These are phyloP conservation scores for Fusarium sp. DNA, from an alignment of 2,329 filamentous ascomycete genomes.

Conservation along the genomic window DNA sequence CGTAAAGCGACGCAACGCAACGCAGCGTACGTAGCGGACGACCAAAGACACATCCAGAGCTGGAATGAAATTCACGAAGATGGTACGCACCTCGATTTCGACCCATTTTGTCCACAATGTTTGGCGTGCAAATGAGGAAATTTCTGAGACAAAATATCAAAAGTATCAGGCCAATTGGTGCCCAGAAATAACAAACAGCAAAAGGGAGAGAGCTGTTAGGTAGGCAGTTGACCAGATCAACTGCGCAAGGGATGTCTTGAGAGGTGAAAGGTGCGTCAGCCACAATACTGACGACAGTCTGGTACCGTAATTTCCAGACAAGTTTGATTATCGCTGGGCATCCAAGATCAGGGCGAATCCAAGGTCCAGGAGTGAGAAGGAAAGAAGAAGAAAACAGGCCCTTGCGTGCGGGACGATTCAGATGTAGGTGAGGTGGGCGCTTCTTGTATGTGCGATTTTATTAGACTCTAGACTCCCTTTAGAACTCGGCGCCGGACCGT, in stretches of 20 bases:
- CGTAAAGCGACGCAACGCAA: constrained; percentile 7
- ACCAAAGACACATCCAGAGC: constrained; percentile 22
- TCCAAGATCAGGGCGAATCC: constrained; percentile 22
- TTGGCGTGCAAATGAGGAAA: constrained; percentile 34
- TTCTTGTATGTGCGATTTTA: constrained; percentile 42
- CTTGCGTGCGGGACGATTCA: constrained; percentile 33
- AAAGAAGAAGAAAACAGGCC: constrained; percentile 17
- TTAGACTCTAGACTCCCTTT: constrained; percentile 44
- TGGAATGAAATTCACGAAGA: constrained; percentile 42
- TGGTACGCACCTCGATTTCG: constrained; percentile 65
- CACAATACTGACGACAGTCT: constrained; percentile 38
- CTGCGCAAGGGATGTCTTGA: constrained; percentile 34
- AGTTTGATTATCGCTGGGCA: constrained; percentile 7
- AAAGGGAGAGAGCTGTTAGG: constrained; percentile 11
- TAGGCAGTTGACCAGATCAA: constrained; percentile 13
- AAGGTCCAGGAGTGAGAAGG: constrained; percentile 20
- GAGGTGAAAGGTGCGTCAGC: constrained; percentile 38
- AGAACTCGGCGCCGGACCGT: constrained; percentile 39
- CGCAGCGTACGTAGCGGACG: constrained; percentile 4
- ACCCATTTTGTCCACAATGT: constrained; percentile 56
- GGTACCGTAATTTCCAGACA: constrained; percentile 31
- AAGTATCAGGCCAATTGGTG: not conserved
- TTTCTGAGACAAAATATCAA: constrained; percentile 40
- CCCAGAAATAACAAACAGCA: constrained; percentile 9
- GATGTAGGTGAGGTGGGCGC: constrained; percentile 31